A percentile compares a stretch with the other conserved stretches of the same genome.
Evolutionary conservation across 1,284 basidiomycete species (phyloP).

Genomic region (Mycena sp.): DNA sequence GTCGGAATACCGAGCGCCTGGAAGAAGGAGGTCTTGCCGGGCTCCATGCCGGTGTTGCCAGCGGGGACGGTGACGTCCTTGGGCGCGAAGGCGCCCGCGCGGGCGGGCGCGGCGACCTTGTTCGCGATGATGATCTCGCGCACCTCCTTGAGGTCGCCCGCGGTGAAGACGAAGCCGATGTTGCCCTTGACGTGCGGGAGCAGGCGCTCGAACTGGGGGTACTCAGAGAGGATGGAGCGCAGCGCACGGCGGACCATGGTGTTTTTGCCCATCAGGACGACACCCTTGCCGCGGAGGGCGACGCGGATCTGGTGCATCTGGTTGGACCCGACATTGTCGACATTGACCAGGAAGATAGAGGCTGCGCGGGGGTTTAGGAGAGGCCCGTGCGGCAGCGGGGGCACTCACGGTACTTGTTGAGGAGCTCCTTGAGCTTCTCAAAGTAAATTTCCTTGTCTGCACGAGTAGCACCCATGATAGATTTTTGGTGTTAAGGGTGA

Average conservation of each 20-base stretch:
- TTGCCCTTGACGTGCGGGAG: conserved; percentile 97
- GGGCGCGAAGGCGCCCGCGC: conserved; percentile 97
- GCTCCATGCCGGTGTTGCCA: conserved; percentile 99
- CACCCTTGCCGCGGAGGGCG: conserved; percentile 94
- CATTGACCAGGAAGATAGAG: conserved; percentile 99
- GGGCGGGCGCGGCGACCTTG: conserved; percentile 98
- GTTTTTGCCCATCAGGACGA: conserved; percentile 99
- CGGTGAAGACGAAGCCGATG: conserved; percentile 99
- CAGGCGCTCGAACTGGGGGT: conserved; percentile 95
- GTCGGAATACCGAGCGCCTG: conserved; percentile 99
- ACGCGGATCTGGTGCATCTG: conserved; percentile 99
- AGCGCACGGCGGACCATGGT: conserved; percentile 99
- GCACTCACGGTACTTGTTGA: conserved; percentile 89
- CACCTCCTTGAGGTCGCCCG: conserved; percentile 92
- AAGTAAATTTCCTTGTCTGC: conserved; percentile 96
- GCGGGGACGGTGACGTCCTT: conserved; percentile 92
- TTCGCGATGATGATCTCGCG: conserved; percentile 94
- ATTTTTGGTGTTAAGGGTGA: conserved; percentile 31
- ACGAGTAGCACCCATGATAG: conserved; percentile 90
- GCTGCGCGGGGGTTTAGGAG: conserved; percentile 55
- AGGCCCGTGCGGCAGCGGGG: not conserved
- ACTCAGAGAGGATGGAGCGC: conserved; percentile 89
- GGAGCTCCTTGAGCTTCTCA: conserved; percentile 92
- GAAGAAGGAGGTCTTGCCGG: conserved; percentile 99
- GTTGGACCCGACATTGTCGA: conserved; percentile 99